A percentile compares a stretch with the other conserved stretches of the same genome.
These are phyloP conservation scores for Teunomyces pallodes DNA, from an alignment of 805 yeast genomes.

Conservation along the genomic window DNA sequence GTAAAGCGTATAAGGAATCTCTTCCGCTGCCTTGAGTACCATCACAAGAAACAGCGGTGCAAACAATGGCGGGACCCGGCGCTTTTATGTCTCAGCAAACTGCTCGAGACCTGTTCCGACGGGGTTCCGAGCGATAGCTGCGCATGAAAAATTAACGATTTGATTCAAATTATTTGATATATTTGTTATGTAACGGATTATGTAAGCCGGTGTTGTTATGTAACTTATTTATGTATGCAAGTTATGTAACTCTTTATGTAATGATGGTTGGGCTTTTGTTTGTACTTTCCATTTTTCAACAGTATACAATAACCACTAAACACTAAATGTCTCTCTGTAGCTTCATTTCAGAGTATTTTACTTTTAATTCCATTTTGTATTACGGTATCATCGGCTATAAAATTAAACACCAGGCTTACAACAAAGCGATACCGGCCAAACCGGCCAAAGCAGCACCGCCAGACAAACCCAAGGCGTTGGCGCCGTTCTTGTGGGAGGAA, in stretches of 20 bases:
- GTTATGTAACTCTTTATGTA: too few relatives aligned
- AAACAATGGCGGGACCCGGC: too few relatives aligned
- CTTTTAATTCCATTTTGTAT: not conserved
- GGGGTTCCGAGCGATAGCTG: not conserved
- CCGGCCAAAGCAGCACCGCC: constrained; percentile 26
- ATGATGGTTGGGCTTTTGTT: too few relatives aligned
- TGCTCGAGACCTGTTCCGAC: not conserved
- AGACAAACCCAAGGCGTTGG: constrained; percentile 17
- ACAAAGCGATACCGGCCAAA: constrained; percentile 21
- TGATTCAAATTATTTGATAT: too few relatives aligned
- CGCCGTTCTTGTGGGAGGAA: constrained; percentile 13
- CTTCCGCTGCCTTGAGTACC: constrained; percentile 3
- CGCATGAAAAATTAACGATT: too few relatives aligned
- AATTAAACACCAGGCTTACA: constrained; percentile 9
- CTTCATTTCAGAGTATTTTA: not conserved
- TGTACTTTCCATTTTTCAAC: too few relatives aligned
- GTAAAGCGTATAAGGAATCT: constrained; percentile 43
- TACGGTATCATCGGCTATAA: constrained; percentile 1
- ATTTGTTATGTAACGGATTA: too few relatives aligned
- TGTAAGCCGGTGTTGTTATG: too few relatives aligned
- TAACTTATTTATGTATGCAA: too few relatives aligned
- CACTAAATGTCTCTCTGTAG: too few relatives aligned
- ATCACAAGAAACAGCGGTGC: not conserved
- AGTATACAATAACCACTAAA: too few relatives aligned
- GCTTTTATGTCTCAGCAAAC: too few relatives aligned